Conservation (phyloP, 805 yeast genomes). For the Cyberlindnera euphorbiiphila region DNA sequence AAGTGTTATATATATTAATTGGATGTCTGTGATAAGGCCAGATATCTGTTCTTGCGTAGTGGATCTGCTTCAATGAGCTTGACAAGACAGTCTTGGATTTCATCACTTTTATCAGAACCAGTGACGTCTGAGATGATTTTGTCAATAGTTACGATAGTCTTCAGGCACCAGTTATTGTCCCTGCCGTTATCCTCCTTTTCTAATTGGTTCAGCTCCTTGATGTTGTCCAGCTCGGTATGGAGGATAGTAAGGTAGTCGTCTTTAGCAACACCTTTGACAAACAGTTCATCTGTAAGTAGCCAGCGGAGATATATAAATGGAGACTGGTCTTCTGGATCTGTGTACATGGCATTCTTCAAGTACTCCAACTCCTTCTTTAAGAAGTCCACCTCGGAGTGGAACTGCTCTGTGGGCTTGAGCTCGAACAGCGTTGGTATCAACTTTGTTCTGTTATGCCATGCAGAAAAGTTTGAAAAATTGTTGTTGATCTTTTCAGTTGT, state of each 20-base stretch:
- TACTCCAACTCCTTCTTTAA: conserved; percentile 58
- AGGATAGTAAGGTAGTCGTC: conserved; percentile 39
- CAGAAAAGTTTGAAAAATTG: conserved; percentile 89
- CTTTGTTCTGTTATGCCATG: conserved; percentile 88
- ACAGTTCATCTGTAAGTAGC: conserved; percentile 46
- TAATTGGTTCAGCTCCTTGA: conserved; percentile 63
- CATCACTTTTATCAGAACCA: conserved; percentile 23
- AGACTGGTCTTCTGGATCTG: conserved; percentile 93
- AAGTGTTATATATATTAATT: background rate
- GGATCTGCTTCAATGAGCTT: conserved; percentile 58
- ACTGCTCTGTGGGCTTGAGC: conserved; percentile 20
- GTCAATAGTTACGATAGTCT: conserved; percentile 48
- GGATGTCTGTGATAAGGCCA: conserved; percentile 27
- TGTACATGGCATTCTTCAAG: conserved; percentile 78
- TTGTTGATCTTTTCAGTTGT: conserved; percentile 75
- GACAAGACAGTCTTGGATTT: conserved; percentile 35
- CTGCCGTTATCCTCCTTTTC: conserved; percentile 65
- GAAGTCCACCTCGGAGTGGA: conserved; percentile 33
- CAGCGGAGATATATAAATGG: conserved; percentile 88
- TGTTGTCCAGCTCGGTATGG: conserved; percentile 39
- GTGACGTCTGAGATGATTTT: conserved; percentile 24
- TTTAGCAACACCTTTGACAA: conserved; percentile 23
- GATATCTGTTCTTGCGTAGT: conserved; percentile 56
- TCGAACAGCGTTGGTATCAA: conserved; percentile 53
- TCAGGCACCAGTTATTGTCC: conserved; percentile 76